Evolutionary conservation across 441 rosid genomes (phyloP), one percentile per base, ranked within the genome.

Genomic region (Eutrema salsugineum): DNA sequence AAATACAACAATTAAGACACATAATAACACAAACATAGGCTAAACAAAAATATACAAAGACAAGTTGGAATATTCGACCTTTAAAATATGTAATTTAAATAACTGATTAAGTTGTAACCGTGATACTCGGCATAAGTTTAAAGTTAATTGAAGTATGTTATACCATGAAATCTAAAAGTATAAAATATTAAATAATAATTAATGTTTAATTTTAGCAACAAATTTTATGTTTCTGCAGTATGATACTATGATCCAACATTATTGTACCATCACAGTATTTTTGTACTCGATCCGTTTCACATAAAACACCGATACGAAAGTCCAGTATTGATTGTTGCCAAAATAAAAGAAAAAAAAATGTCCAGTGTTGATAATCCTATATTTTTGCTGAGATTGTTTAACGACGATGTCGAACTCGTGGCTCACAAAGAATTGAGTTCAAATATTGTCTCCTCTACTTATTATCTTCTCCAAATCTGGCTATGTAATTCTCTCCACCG

Each of bases 31-130:
- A 51, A 35, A 32, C 58, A 53, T 14, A 53, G 44, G 35, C 15
- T 53, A 68, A 53, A 27, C 33, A 60, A 32, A 60, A 32, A 58
- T 35, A 53, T 33, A 68, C 50, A 36, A 57, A 58, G 51, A 68
- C 64, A 44, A 43, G 50, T 44, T 61, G 64, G 43, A 75, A 68
- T 39, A 58, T 58, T 65, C 36, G 20, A 27, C 14, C 22, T 40
- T 48, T 11, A 0, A 19, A 56, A 36, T 53, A 28, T 54, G 4
- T 54, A 54, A 8, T 32, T 12, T 15, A 30, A 30, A 8, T 39
- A 32, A 32, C 16, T 15, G 12, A 32, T 54, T 54, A 28, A n/a
- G 59, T 15, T 54, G 39, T 7, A 33, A 49, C 30, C 15, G 20
- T 54, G 39, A 30, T 54, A 8, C 6, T 8, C 38, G 38, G 38